Evolutionary conservation across 495 filamentous ascomycete genomes (phyloP), one percentile per base, ranked within the genome.

Genomic region (Massariosphaeria phaeospora): DNA sequence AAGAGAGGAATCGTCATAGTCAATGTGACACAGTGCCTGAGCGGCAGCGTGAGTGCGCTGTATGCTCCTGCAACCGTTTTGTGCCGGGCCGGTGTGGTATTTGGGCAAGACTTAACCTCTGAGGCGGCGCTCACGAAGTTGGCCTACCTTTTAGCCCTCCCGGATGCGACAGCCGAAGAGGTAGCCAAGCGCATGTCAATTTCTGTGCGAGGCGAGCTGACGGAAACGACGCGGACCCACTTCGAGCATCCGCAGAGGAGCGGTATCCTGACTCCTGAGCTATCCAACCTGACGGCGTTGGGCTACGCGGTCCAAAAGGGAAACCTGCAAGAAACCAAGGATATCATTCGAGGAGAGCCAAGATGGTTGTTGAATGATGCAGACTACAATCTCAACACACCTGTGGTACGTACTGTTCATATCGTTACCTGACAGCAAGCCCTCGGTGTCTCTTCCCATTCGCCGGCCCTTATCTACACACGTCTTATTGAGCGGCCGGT

Each of bases 91-190:
- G 93, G 93, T 2, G 87, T 98, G 7, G 87, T 98, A 0, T 90
- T 94, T 59, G 93, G 93, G 4, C 78, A 91, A 51, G 93, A 98
- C 66, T 77, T 98, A 74, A 98, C 93, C 0, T 86, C 88, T 12
- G 93, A 98, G 71, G 91, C 87, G 12, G 93, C 93, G 0, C 75
- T 97, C 55, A 95, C 93, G 0, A 98, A 98, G 72, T 76, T 98
- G 10, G 88, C 88, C 1, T 96, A 91, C 64, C 77, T 96, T 1
- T 78, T 98, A 7, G 87, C 89, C 1, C 63, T 80, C 1, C 84
- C 83, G 9, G 78, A 74, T 3, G 66, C 84, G n/a, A 72, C 74
- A 0, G 75, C 81, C 20, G 69, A 76, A 13, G 80, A 86, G 6
- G 80, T 96, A 6, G 74, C 79, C 0, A 67, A 72, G 39, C 75